A percentile compares a stretch with the other conserved stretches of the same genome.
Conservation (phyloP, 495 filamentous ascomycete species). For the Penicillium roqueforti region DNA sequence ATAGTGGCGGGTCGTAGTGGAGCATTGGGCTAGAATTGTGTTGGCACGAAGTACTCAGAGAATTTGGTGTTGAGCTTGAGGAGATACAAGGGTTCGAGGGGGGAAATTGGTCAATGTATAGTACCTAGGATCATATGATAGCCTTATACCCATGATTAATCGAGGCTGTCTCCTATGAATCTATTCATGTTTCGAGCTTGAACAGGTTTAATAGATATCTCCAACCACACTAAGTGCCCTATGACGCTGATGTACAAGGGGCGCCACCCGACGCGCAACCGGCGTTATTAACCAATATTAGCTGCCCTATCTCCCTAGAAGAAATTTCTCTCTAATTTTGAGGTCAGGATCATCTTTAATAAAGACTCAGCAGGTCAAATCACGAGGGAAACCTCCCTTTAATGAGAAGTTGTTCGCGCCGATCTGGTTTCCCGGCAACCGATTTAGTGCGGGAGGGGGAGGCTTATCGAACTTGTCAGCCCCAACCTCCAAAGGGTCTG, state of each 20-base stretch:
- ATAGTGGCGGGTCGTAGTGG: slow-evolving; percentile 13
- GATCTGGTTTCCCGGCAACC: slow-evolving; percentile 11
- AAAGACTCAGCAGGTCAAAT: background rate
- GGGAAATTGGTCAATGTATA: background rate
- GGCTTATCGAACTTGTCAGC: slow-evolving; percentile 11
- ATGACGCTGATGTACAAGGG: slow-evolving; percentile 3
- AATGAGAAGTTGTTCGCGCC: background rate
- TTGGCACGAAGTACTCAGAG: background rate
- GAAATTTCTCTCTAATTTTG: background rate
- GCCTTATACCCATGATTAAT: background rate
- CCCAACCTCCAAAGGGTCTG: background rate
- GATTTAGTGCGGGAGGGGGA: slow-evolving; percentile 8
- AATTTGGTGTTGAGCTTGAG: background rate
- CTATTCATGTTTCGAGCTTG: background rate
- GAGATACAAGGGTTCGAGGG: background rate
- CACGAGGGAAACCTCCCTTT: background rate
- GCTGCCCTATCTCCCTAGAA: background rate
- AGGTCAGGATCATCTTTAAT: background rate
- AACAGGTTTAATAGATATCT: background rate
- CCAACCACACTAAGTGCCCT: background rate
- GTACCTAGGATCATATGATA: background rate
- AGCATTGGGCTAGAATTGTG: slow-evolving; percentile 6
- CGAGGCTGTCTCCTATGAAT: background rate
- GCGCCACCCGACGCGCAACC: slow-evolving; percentile 7
- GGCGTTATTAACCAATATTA: background rate